These are phyloP conservation scores for Trypethelium eluteriae DNA, from an alignment of 495 filamentous ascomycete genomes.

Conservation along the genomic window DNA sequence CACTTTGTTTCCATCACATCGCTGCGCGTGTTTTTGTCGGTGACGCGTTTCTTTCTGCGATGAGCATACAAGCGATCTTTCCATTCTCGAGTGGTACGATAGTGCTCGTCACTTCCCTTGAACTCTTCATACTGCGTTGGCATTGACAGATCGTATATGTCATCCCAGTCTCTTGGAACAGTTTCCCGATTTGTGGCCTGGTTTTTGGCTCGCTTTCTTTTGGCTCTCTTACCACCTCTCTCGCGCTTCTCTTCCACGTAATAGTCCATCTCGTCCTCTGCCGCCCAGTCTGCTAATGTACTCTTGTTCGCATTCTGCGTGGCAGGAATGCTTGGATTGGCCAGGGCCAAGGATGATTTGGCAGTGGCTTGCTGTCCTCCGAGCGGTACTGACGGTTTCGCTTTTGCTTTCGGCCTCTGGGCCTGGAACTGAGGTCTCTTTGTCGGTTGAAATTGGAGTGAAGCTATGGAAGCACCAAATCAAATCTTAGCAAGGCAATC, in stretches of 20 bases:
- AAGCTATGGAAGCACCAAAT: conserved; percentile 43
- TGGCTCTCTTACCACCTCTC: conserved; percentile 76
- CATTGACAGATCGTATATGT: conserved; percentile 77
- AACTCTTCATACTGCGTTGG: conserved; percentile 88
- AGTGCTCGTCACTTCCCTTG: conserved; percentile 73
- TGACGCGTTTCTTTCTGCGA: conserved; percentile 40
- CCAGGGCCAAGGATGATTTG: not conserved
- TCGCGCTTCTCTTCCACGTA: conserved; percentile 58
- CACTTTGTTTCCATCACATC: no score
- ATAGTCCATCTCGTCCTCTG: conserved; percentile 61
- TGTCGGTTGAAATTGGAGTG: conserved; percentile 82
- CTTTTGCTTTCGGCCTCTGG: conserved; percentile 56
- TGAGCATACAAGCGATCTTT: conserved; percentile 77
- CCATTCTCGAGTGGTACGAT: conserved; percentile 76
- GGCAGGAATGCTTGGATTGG: conserved; percentile 20
- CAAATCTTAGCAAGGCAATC: conserved; percentile 44
- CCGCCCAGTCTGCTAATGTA: conserved; percentile 80
- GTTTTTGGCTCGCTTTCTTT: conserved; percentile 83
- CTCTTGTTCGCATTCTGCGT: conserved; percentile 41
- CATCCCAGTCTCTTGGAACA: conserved; percentile 56
- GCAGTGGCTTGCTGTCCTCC: not conserved
- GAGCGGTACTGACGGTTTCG: conserved; percentile 35
- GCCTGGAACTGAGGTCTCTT: conserved; percentile 59
- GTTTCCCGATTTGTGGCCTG: conserved; percentile 54
- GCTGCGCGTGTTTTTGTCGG: no score